Evolutionary conservation across 2,329 filamentous ascomycete genomes (phyloP).

Genomic region (Byssochlamys sp.): DNA sequence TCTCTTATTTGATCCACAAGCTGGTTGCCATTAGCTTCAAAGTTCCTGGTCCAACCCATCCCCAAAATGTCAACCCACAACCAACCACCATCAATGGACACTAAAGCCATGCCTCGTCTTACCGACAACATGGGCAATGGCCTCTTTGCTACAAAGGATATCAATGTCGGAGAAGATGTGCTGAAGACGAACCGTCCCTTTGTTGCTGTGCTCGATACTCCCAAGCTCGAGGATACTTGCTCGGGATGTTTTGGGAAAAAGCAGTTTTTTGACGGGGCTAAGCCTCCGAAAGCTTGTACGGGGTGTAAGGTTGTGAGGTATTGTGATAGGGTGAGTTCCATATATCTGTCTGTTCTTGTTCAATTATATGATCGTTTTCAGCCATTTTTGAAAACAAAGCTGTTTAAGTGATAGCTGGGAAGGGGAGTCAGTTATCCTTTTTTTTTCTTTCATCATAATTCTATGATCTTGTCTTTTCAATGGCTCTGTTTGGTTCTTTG

Average conservation of each 20-base stretch:
- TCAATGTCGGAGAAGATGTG: slow-evolving; percentile 42
- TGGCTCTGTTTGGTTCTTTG: too few species aligned
- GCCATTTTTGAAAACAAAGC: too few species aligned
- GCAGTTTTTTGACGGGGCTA: slow-evolving; percentile 12
- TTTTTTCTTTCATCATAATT: too few species aligned
- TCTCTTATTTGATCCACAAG: too few species aligned
- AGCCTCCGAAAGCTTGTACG: slow-evolving; percentile 45
- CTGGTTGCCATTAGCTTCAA: too few species aligned
- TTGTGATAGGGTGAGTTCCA: slow-evolving; percentile 46
- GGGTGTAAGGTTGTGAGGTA: slow-evolving; percentile 51
- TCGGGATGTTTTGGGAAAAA: slow-evolving; percentile 46
- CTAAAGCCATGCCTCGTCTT: slow-evolving; percentile 16
- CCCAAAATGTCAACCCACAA: slow-evolving; percentile 12
- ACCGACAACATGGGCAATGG: slow-evolving; percentile 40
- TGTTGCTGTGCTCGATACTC: slow-evolving; percentile 45
- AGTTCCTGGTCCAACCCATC: not conserved
- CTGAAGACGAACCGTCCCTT: slow-evolving; percentile 43
- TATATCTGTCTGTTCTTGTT: not conserved
- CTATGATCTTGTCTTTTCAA: too few species aligned
- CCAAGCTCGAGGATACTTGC: slow-evolving; percentile 46
- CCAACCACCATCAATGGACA: slow-evolving; percentile 11
- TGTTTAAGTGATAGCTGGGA: too few species aligned
- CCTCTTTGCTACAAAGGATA: slow-evolving; percentile 44
- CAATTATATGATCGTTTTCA: not conserved
- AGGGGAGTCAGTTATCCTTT: too few species aligned